Evolutionary conservation across 176 grass and related monocot genomes (phyloP).

Genomic region (Paspalum vaginatum): DNA sequence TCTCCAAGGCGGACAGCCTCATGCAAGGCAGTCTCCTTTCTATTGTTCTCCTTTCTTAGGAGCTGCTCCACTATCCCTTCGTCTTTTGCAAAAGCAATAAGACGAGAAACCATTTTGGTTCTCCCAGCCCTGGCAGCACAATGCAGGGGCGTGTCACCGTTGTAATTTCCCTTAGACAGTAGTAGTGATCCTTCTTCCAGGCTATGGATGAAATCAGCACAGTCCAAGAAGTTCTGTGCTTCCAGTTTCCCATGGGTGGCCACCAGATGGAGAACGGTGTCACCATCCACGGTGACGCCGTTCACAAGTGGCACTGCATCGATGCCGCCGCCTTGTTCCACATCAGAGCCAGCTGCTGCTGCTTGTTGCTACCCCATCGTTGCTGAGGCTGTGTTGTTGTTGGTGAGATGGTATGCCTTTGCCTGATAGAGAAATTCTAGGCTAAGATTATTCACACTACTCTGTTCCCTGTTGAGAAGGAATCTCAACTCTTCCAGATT

Average conservation of each 20-base stretch:
- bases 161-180: not conserved
- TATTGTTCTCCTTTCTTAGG: no score
- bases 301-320: not conserved
- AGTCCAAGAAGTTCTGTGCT: not conserved
- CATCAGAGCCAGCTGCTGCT: not conserved
- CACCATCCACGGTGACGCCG: not conserved
- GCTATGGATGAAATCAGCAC: not conserved
- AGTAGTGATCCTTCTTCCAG: not conserved
- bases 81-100: no score
- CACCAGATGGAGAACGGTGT: constrained; percentile 1
- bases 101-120: not conserved
- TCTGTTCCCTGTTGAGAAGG: not conserved
- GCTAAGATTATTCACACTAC: no score
- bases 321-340: not conserved
- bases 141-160: not conserved
- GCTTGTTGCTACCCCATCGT: no score
- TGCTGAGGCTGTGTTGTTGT: no score
- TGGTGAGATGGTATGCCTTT: no score
- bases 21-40: no score
- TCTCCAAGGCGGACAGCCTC: no score
- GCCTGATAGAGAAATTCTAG: no score
- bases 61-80: no score
- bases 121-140: not conserved
- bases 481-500: not conserved
- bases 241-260: not conserved